A percentile compares a stretch with the other conserved stretches of the same genome.
Conservation (phyloP, 208 protist species). For the Angomonas deanei region DNA sequence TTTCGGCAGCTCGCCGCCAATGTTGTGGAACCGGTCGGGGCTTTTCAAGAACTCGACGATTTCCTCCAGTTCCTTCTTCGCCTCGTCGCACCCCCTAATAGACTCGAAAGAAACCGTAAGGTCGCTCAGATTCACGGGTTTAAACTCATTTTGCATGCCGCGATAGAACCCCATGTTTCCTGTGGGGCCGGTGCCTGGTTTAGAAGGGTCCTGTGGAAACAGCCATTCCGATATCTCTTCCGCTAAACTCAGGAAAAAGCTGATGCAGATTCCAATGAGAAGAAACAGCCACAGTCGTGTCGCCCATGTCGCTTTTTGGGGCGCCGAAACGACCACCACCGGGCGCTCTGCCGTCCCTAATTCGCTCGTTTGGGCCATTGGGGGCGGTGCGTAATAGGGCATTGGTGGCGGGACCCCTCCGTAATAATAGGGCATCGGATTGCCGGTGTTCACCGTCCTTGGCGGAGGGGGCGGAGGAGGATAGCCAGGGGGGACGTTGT, state of each 20-base stretch:
- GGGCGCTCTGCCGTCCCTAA: slow-evolving; percentile 74
- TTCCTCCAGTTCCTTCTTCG: slow-evolving; percentile 89
- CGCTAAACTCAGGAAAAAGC: slow-evolving; percentile 42
- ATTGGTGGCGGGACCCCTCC: slow-evolving; percentile 12
- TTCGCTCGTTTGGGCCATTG: slow-evolving; percentile 18
- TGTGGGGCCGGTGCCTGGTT: slow-evolving; percentile 16
- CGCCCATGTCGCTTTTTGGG: slow-evolving; percentile 59
- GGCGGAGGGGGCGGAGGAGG: slow-evolving; percentile 41
- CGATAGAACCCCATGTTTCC: slow-evolving; percentile 17
- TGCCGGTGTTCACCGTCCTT: background rate
- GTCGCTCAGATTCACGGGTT: slow-evolving; percentile 72
- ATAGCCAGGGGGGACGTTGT: slow-evolving; percentile 16
- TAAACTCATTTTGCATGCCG: slow-evolving; percentile 39
- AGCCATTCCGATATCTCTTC: slow-evolving; percentile 33
- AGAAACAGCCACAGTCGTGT: slow-evolving; percentile 60
- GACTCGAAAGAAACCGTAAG: slow-evolving; percentile 82
- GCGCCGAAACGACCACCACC: slow-evolving; percentile 70
- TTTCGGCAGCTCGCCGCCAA: slow-evolving; percentile 95
- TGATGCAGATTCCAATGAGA: slow-evolving; percentile 71
- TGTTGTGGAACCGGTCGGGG: slow-evolving; percentile 88
- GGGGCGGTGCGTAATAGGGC: slow-evolving; percentile 12
- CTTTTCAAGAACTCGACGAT: slow-evolving; percentile 94
- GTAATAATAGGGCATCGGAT: slow-evolving; percentile 7
- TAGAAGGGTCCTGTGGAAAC: slow-evolving; percentile 29
- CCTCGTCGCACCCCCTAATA: slow-evolving; percentile 88